Evolutionary conservation across 768 basidiomycete species (phyloP), one percentile per base, ranked within the genome.

Genomic region (Amanita phalloides): DNA sequence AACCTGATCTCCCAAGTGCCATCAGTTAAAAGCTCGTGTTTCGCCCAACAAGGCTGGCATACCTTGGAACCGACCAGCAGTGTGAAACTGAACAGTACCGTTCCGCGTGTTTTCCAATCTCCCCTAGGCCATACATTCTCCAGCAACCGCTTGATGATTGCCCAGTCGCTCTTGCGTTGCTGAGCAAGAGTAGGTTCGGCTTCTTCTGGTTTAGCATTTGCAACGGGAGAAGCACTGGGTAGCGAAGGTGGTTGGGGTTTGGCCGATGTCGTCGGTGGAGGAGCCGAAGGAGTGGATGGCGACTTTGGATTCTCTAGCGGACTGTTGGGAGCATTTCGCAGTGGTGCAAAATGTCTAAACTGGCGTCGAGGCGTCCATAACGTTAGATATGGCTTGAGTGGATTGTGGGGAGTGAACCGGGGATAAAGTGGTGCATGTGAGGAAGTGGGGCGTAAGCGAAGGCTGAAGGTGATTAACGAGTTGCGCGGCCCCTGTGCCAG

Each of bases 101-200:
- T 79, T 45, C 77, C 70, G 47, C 91, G 82, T 10, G 91, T 90
- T 45, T 74, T 80, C 80, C 84, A 86, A 60, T 94, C 88, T 57
- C 82, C 68, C 60, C 79, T 78, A 1, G 96, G 95, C 96, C 96
- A 99, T 14, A 99, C 86, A 58, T 97, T 91, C 7, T 75, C 76
- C 56, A 89, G 76, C n/a, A 99, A 73, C 48, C 74, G 76, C 63
- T 82, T 85, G 54, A 95, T 76, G 54, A 97, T 94, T 33, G 67
- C 67, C 92, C 91, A 96, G 65, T 99, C 96, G 46, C 77, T 84
- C 58, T 69, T 70, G 43, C 90, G 73, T 64, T 94, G 75, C 55
- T 76, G 68, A 11, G 71, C 68, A 38, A 60, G 59, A 9, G 71
- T 72, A 3, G 70, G 68, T 13, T 58, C 48, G 1, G 46, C 49